Conservation (phyloP, 2,329 filamentous ascomycete genomes). For the Elsinoe australis region DNA sequence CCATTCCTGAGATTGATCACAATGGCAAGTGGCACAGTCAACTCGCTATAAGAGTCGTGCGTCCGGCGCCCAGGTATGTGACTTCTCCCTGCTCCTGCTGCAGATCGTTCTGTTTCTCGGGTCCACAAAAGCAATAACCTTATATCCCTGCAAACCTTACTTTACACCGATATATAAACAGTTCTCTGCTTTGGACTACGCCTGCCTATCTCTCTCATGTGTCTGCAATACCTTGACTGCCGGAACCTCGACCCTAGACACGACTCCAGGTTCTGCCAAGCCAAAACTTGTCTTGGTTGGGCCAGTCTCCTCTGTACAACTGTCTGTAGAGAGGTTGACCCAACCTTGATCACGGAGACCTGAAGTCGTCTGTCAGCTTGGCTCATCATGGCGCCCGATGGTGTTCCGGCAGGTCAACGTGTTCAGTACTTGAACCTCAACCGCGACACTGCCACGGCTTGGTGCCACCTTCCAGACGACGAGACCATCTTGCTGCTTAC, state of each 20-base stretch:
- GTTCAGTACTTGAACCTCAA: slow-evolving; percentile 13
- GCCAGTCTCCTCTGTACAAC: background rate
- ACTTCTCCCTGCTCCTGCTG: no score
- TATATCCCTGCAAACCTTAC: background rate
- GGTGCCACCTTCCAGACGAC: slow-evolving; percentile 28
- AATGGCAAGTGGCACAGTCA: no score
- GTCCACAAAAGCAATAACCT: no score
- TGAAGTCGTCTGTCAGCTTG: background rate
- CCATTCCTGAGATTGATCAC: no score
- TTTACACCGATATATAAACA: no score
- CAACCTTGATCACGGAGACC: background rate
- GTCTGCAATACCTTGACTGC: background rate
- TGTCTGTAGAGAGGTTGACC: background rate
- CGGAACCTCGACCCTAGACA: slow-evolving; percentile 8
- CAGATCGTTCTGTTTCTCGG: no score
- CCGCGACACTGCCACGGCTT: slow-evolving; percentile 18
- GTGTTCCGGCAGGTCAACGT: background rate
- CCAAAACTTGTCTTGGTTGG: slow-evolving; percentile 6
- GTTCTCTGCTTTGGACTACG: background rate
- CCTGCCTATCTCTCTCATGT: background rate
- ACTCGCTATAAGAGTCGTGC: no score
- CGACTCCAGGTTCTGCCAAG: slow-evolving; percentile 11
- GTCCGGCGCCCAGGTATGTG: no score
- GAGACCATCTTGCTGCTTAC: slow-evolving; percentile 41
- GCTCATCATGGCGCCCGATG: background rate